Conservation (phyloP, 2,329 filamentous ascomycete species). For the Neofusicoccum sp. region DNA sequence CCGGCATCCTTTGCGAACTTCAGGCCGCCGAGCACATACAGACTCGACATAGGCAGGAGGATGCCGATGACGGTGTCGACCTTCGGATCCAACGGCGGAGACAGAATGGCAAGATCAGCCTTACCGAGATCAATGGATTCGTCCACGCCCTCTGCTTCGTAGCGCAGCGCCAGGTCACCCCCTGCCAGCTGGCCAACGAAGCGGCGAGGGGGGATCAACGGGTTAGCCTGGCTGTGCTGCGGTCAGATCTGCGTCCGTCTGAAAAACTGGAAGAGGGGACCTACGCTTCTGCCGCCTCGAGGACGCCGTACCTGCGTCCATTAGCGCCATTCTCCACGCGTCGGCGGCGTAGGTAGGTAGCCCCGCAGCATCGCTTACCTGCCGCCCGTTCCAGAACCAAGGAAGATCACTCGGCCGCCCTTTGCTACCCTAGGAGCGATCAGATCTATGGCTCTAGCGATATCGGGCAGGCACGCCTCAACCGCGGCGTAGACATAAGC, state of each 20-base stretch:
- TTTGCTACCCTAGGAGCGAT: conserved; percentile 4
- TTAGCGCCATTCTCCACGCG: too few relatives aligned
- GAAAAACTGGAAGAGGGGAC: too few relatives aligned
- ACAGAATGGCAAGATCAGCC: conserved; percentile 1
- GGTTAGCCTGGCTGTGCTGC: background rate
- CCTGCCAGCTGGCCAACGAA: conserved; percentile 5
- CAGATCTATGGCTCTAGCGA: conserved; percentile 1
- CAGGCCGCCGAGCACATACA: conserved; percentile 7
- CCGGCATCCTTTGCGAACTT: background rate
- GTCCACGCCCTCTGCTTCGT: conserved; percentile 8
- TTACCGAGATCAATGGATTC: conserved; percentile 1
- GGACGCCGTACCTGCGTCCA: conserved; percentile 6
- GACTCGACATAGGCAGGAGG: background rate
- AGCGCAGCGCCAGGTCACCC: background rate
- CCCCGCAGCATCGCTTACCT: too few relatives aligned
- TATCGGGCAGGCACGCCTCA: background rate
- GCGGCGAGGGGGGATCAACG: conserved; percentile 6
- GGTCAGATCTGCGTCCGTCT: background rate
- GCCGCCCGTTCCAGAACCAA: background rate
- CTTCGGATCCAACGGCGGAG: background rate
- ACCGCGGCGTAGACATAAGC: background rate
- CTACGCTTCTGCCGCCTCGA: conserved; percentile 8
- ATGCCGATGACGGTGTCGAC: conserved; percentile 8
- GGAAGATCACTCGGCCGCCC: conserved; percentile 2
- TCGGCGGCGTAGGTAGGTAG: too few relatives aligned